Conservation (phyloP, 495 filamentous ascomycete genomes). For the Talaromyces ruber region DNA sequence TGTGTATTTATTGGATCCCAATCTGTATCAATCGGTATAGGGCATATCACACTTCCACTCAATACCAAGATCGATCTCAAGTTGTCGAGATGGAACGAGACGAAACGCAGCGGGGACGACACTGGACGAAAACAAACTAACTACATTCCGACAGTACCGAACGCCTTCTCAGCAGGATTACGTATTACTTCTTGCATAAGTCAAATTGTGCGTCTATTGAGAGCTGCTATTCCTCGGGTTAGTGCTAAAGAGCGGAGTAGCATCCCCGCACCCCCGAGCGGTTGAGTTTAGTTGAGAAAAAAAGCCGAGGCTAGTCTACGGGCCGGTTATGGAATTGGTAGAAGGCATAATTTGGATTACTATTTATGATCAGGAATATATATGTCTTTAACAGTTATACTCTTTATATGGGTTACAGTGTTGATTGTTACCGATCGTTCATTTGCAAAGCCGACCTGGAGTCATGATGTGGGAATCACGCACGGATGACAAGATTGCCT, state of each 20-base stretch:
- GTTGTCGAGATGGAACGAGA: background rate
- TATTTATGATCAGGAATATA: too few species aligned
- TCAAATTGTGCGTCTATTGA: too few species aligned
- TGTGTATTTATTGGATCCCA: background rate
- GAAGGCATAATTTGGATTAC: too few species aligned
- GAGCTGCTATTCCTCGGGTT: background rate
- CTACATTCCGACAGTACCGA: background rate
- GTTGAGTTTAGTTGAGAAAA: too few species aligned
- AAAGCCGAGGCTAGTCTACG: background rate
- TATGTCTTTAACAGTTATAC: too few species aligned
- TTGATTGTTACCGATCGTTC: too few species aligned
- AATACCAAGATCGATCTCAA: background rate
- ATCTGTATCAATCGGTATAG: background rate
- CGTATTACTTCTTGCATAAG: background rate
- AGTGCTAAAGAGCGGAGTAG: background rate
- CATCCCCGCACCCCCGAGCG: background rate
- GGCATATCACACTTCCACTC: background rate
- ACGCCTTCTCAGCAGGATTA: background rate
- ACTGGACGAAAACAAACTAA: background rate
- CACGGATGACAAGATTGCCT: background rate
- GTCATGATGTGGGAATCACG: background rate
- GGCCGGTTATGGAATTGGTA: background rate
- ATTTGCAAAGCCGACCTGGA: background rate
- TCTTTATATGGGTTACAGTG: too few species aligned
- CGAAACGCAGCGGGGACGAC: background rate